Percentiles rank a stretch among this genome's conserved stretches.
Evolutionary conservation across 2,329 filamentous ascomycete species (phyloP).

Genomic region (Apiospora rasikravindrae): DNA sequence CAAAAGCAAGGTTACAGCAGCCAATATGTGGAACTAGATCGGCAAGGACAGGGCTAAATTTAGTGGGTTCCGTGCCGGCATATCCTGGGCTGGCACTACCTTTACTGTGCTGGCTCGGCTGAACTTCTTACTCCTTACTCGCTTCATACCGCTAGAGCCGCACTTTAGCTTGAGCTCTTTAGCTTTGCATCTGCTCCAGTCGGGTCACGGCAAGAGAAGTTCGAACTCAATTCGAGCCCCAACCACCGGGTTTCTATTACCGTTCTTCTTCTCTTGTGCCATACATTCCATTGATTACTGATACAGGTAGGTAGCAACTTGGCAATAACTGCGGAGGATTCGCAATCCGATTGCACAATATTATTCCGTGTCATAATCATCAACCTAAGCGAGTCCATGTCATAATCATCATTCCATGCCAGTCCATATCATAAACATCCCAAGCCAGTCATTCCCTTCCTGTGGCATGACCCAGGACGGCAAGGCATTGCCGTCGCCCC

Average conservation of each 20-base stretch:
- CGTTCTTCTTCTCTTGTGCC: neutral
- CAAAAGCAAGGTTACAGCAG: constrained; percentile 6
- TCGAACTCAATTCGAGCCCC: neutral
- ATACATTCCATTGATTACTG: neutral
- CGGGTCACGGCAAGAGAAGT: neutral
- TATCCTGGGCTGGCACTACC: neutral
- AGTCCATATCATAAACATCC: neutral
- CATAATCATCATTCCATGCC: neutral
- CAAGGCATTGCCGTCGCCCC: too few relatives aligned
- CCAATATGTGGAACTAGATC: neutral
- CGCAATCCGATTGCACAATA: neutral
- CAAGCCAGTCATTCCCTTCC: neutral
- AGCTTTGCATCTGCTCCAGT: neutral
- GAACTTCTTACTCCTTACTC: neutral
- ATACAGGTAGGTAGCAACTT: neutral
- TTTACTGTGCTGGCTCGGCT: neutral
- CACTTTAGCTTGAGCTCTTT: neutral
- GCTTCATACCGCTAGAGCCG: too few relatives aligned
- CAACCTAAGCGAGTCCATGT: neutral
- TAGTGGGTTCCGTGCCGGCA: neutral
- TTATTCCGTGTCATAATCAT: neutral
- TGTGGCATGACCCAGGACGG: neutral
- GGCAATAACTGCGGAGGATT: neutral
- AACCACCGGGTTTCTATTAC: neutral
- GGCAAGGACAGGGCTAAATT: neutral